phyloP scores from a whole-genome alignment of 2,329 filamentous ascomycete species.

The Colletotrichum noveboracense region DNA sequence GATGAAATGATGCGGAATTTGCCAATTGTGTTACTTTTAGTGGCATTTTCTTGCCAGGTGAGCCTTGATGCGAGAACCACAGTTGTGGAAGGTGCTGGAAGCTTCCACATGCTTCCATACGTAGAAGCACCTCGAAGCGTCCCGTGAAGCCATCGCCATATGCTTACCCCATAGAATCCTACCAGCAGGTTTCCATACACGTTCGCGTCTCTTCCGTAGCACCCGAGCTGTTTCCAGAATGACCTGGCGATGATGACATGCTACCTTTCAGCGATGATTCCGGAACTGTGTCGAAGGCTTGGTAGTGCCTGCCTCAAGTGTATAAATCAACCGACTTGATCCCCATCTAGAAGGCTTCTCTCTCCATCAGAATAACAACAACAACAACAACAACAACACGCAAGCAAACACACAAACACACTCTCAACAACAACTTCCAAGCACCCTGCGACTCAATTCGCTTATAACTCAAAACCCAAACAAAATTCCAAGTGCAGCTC shows the following conservation, averaged over 20 bases:
- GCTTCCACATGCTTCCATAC: slow-evolving; percentile 27
- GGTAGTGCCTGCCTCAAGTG: slow-evolving; percentile 3
- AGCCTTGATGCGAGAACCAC: background rate
- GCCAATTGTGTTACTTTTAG: too few species aligned
- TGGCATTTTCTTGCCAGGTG: background rate
- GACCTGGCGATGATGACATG: slow-evolving; percentile 9
- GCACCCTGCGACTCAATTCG: background rate
- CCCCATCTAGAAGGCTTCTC: slow-evolving; percentile 1
- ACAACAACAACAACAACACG: slow-evolving; percentile 12
- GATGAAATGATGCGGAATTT: too few species aligned
- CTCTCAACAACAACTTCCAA: background rate
- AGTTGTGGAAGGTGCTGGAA: slow-evolving; percentile 31
- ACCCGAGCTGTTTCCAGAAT: slow-evolving; percentile 14
- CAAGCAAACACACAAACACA: background rate
- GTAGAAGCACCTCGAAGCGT: slow-evolving; percentile 22
- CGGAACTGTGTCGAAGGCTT: slow-evolving; percentile 30
- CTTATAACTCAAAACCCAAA: background rate
- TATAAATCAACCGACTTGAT: slow-evolving; percentile 34
- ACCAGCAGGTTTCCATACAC: background rate
- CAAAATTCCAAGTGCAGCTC: slow-evolving; percentile 46
- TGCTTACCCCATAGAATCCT: background rate
- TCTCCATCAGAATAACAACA: slow-evolving; percentile 32
- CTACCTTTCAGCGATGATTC: slow-evolving; percentile 21
- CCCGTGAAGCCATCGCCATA: slow-evolving; percentile 5
- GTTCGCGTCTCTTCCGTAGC: background rate